These are phyloP conservation scores for Rubus idaeus DNA, from an alignment of 306 rosid species.

Conservation along the genomic window DNA sequence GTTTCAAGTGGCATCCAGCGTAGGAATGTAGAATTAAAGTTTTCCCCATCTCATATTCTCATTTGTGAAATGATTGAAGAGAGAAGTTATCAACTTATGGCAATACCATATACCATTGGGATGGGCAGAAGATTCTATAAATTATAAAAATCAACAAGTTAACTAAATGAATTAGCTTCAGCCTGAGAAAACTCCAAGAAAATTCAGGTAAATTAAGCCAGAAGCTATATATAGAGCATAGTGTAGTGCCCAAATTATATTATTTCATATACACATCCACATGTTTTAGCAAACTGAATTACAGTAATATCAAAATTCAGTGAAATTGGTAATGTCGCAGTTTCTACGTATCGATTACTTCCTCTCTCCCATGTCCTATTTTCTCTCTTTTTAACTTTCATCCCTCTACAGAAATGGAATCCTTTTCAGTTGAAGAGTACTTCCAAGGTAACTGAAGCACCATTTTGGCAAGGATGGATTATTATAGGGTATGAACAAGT, in stretches of 20 bases:
- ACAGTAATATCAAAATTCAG: no score
- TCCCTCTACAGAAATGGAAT: background rate
- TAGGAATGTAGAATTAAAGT: background rate
- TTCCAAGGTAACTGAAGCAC: background rate
- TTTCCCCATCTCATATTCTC: background rate
- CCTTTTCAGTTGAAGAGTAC: background rate
- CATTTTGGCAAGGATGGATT: background rate
- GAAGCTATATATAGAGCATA: no score
- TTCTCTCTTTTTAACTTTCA: no score
- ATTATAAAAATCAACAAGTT: background rate
- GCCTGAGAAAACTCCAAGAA: background rate
- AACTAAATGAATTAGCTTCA: background rate
- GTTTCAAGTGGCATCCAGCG: conserved; percentile 5
- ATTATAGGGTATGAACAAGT: background rate
- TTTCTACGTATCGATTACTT: no score
- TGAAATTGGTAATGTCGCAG: no score
- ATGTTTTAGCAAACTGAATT: background rate
- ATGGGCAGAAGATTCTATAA: background rate
- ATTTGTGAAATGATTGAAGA: background rate
- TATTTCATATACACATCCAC: no score
- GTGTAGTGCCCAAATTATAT: no score
- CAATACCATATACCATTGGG: background rate
- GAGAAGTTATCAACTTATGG: background rate
- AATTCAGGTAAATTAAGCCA: background rate
- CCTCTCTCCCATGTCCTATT: no score